These are phyloP conservation scores for Tulasnella sp. DNA, from an alignment of 768 basidiomycete genomes.

Conservation along the genomic window DNA sequence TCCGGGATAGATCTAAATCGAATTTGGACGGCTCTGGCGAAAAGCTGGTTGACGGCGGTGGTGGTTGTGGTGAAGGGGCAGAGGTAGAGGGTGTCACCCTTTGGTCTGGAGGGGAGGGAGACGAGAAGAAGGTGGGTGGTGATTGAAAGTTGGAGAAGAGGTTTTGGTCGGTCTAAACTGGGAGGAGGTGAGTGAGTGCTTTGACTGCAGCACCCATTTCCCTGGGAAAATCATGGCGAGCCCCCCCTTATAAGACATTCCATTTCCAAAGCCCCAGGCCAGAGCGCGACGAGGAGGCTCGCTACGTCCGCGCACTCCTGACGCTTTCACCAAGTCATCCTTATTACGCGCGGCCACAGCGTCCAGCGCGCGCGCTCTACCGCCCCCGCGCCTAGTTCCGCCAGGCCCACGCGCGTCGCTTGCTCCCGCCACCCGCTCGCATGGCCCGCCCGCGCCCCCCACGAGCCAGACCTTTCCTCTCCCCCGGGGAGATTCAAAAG, in stretches of 20 bases:
- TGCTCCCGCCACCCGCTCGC: neutral
- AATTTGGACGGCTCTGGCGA: neutral
- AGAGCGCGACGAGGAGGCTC: too few relatives aligned
- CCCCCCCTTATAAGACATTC: neutral
- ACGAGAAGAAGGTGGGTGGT: neutral
- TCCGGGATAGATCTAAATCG: neutral
- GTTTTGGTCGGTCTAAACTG: conserved; percentile 5
- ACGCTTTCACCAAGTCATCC: neutral
- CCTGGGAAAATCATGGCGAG: neutral
- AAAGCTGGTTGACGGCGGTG: neutral
- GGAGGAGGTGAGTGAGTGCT: conserved; percentile 1
- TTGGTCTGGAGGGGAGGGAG: conserved; percentile 2
- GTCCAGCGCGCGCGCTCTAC: neutral
- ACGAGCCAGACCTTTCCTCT: neutral
- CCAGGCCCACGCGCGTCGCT: conserved; percentile 2
- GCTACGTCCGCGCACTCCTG: too few relatives aligned
- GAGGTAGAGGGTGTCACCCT: neutral
- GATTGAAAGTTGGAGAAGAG: neutral
- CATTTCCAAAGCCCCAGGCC: too few relatives aligned
- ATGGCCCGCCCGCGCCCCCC: neutral
- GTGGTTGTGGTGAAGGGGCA: neutral
- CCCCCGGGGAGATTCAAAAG: neutral
- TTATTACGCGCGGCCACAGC: neutral
- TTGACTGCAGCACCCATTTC: conserved; percentile 2
- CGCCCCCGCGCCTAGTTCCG: neutral